These are phyloP conservation scores for Cercospora berteroae DNA, from an alignment of 2,329 filamentous ascomycete genomes.

Conservation along the genomic window DNA sequence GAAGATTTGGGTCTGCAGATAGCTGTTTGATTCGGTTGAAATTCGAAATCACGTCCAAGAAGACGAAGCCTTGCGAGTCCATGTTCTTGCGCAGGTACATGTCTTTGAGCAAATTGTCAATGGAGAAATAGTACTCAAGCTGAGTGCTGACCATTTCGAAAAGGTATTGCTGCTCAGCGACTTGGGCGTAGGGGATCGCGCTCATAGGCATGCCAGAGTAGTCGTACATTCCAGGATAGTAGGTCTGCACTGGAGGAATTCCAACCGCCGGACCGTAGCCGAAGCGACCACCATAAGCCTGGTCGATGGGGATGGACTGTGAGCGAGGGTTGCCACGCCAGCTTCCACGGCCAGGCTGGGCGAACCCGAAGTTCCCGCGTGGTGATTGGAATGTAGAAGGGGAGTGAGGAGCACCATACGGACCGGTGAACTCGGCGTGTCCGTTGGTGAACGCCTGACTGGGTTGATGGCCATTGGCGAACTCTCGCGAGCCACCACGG, in stretches of 20 bases:
- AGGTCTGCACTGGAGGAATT: slow-evolving; percentile 46
- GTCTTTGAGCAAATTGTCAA: slow-evolving; percentile 94
- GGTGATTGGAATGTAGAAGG: slow-evolving; percentile 31
- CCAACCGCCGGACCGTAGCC: slow-evolving; percentile 39
- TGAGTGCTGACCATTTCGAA: slow-evolving; percentile 61
- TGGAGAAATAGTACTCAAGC: slow-evolving; percentile 89
- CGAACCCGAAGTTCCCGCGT: slow-evolving; percentile 31
- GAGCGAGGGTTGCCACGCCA: slow-evolving; percentile 56
- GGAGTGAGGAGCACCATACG: slow-evolving; percentile 31
- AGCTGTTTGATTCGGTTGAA: slow-evolving; percentile 82
- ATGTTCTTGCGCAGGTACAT: slow-evolving; percentile 83
- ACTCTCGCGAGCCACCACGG: slow-evolving; percentile 35
- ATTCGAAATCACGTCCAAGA: slow-evolving; percentile 71
- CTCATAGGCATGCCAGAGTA: slow-evolving; percentile 34
- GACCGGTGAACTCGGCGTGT: slow-evolving; percentile 29
- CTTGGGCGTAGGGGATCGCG: slow-evolving; percentile 58
- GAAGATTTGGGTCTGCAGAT: slow-evolving; percentile 67
- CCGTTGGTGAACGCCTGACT: slow-evolving; percentile 22
- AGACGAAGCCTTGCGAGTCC: slow-evolving; percentile 92
- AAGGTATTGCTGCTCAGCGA: slow-evolving; percentile 57
- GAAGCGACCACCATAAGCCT: slow-evolving; percentile 48
- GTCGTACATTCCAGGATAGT: slow-evolving; percentile 54
- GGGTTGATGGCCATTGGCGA: slow-evolving; percentile 33
- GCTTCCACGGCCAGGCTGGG: slow-evolving; percentile 42
- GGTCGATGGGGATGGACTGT: slow-evolving; percentile 60